Evolutionary conservation across 1,284 basidiomycete genomes (phyloP), one percentile per base, ranked within the genome.

Genomic region (Trametes versicolor): DNA sequence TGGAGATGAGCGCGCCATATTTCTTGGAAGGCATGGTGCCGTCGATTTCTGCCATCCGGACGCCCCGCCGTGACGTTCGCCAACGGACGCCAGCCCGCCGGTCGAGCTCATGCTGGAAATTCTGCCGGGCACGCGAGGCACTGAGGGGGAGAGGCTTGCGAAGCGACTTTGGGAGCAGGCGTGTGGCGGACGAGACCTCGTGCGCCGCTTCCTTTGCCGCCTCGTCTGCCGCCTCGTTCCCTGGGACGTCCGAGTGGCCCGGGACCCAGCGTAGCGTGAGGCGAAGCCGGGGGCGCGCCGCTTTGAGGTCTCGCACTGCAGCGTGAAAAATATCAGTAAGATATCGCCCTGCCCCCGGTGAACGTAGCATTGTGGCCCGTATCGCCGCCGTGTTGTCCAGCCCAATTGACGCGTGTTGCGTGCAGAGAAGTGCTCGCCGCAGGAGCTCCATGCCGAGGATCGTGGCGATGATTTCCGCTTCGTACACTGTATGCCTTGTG

Each of bases 171-270:
- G 70, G 71, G 34, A 72, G 62, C 0, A 23, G 23, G 4, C 19
- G n/a, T 41, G 51, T 66, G n/a, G 48, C 32, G 7, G 9, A 66
- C 66, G 43, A 43, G 41, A 64, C 57, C 19, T 23, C 32, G 47
- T 72, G 69, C 34, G 68, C 71, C 17, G 29, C 39, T 32, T 74
- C 67, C 43, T 75, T 73, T 10, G 73, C 73, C 19, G 47, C 41
- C 1, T 71, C 32, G 32, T 60, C 70, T 0, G 53, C 49, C 45
- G 45, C 45, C n/a, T 47, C 45, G n/a, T 47, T 47, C 19, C 45
- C 45, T 5, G n/a, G 45, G 45, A 47, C 45, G 45, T 47, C 45
- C 45, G 45, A 21, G 55, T 72, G 73, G 0, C 72, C 72, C 0
- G 71, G 69, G 0, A 69, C 60, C 70, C 67, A 71, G 1, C 65